phyloP scores from a whole-genome alignment of 169 alveolate genomes.

The Cryptosporidium xiaoi region DNA sequence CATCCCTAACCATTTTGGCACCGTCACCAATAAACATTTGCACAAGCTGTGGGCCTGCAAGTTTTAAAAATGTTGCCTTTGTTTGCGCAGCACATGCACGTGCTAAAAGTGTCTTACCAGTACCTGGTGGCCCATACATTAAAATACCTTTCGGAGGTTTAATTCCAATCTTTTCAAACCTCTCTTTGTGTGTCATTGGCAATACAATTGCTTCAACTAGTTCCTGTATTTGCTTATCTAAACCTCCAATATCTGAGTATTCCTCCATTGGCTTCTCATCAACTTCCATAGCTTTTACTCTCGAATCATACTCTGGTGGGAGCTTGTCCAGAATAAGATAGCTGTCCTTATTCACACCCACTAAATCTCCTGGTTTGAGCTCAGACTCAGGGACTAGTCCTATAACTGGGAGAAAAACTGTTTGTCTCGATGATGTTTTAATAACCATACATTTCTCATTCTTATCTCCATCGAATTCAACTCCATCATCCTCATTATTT shows the following conservation, averaged over 20 bases:
- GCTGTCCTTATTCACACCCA: constrained; percentile 99
- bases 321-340: constrained; percentile 97
- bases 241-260: constrained; percentile 99
- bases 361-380: constrained; percentile 92
- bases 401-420: constrained; percentile 98
- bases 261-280: constrained; percentile 99
- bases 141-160: constrained; percentile 99
- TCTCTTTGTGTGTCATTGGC: constrained; percentile 98
- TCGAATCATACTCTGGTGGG: constrained; percentile 99
- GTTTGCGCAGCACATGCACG: constrained; percentile 96
- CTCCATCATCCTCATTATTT: constrained; percentile 80
- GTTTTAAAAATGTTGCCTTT: constrained; percentile 96
- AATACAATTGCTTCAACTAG: constrained; percentile 98
- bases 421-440: constrained; percentile 94
- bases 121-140: constrained; percentile 99
- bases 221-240: constrained; percentile 99
- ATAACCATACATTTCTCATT: constrained; percentile 89
- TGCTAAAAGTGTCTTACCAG: constrained; percentile 95
- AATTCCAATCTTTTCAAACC: constrained; percentile 98
- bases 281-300: constrained; percentile 99
- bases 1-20: constrained; percentile 98
- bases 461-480: constrained; percentile 76
- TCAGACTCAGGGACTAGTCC: constrained; percentile 93
- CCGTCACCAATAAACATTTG: constrained; percentile 99
- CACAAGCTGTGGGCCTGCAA: constrained; percentile 99